Percentiles rank a stretch among this genome's conserved stretches.
These are phyloP conservation scores for Domatiomyces globalis DNA, from an alignment of 2,329 filamentous ascomycete genomes.

Conservation along the genomic window DNA sequence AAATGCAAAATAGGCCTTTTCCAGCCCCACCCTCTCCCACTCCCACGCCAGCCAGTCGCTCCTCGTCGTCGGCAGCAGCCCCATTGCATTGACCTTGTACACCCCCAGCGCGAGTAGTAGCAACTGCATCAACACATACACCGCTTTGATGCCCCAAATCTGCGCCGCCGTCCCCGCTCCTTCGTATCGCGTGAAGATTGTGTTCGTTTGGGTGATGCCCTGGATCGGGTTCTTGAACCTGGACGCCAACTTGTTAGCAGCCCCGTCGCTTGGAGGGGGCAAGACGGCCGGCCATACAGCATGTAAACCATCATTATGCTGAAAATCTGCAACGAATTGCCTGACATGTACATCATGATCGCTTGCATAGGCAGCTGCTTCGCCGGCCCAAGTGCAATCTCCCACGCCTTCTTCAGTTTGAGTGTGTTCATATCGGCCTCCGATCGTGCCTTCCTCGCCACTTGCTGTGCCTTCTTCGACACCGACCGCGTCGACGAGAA, in stretches of 20 bases:
- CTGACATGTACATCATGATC: conserved; percentile 99
- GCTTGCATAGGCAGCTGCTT: conserved; percentile 96
- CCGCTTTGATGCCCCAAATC: conserved; percentile 69
- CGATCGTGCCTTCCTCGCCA: conserved; percentile 13
- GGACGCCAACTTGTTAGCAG: conserved; percentile 3
- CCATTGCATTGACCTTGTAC: conserved; percentile 97
- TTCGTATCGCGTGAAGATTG: conserved; percentile 83
- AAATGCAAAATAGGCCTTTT: conserved; percentile 47
- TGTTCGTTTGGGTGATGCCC: conserved; percentile 67
- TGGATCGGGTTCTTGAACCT: conserved; percentile 83
- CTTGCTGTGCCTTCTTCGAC: conserved; percentile 30
- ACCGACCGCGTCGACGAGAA: conserved; percentile 44
- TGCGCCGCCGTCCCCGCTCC: conserved; percentile 60
- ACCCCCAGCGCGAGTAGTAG: conserved; percentile 71
- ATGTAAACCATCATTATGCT: conserved; percentile 99
- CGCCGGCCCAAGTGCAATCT: conserved; percentile 80
- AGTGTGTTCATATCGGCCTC: conserved; percentile 78
- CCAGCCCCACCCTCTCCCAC: conserved; percentile 52
- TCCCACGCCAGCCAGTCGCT: conserved; percentile 99
- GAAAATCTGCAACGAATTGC: conserved; percentile 96
- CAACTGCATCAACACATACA: conserved; percentile 78
- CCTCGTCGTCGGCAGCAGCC: conserved; percentile 81
- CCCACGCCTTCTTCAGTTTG: conserved; percentile 98
- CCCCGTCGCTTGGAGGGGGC: background rate
- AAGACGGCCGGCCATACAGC: conserved; percentile 26